phyloP scores from a whole-genome alignment of 305 asterid species.

The Fraxinus angustifolia region DNA sequence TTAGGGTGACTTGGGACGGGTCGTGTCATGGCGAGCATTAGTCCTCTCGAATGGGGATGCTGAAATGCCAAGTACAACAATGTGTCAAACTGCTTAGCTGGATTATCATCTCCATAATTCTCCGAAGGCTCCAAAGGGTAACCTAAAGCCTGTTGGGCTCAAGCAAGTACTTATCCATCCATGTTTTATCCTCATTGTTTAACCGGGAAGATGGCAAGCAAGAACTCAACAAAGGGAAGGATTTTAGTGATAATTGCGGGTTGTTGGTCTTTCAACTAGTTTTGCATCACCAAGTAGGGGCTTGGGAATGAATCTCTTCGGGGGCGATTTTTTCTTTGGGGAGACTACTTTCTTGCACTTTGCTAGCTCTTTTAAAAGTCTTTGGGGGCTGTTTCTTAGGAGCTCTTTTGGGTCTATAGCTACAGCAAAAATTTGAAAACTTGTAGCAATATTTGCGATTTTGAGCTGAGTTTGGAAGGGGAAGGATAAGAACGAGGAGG shows the following conservation, averaged over 20 bases:
- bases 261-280: slow-evolving; percentile 77
- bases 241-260: slow-evolving; percentile 77
- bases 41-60: slow-evolving; percentile 89
- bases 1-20: too few species aligned
- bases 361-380: slow-evolving; percentile 77
- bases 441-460: slow-evolving; percentile 34
- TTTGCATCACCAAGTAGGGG: slow-evolving; percentile 78
- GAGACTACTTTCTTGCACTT: slow-evolving; percentile 69
- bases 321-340: slow-evolving; percentile 69
- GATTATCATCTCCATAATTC: slow-evolving; percentile 75
- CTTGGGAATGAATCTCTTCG: slow-evolving; percentile 70
- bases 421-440: slow-evolving; percentile 43
- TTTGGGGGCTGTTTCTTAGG: slow-evolving; percentile 84
- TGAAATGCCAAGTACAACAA: slow-evolving; percentile 87
- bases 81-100: slow-evolving; percentile 87
- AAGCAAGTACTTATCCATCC: slow-evolving; percentile 86
- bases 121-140: slow-evolving; percentile 86
- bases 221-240: slow-evolving; percentile 86
- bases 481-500: slow-evolving; percentile 59
- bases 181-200: slow-evolving; percentile 74
- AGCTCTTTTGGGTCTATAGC: slow-evolving; percentile 75
- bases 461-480: slow-evolving; percentile 55
- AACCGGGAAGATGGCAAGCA: slow-evolving; percentile 85
- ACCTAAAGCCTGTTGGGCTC: slow-evolving; percentile 93
- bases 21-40: slow-evolving; percentile 47